Conservation (phyloP, 805 yeast genomes). For the Metschnikowia chrysomelidarum region DNA sequence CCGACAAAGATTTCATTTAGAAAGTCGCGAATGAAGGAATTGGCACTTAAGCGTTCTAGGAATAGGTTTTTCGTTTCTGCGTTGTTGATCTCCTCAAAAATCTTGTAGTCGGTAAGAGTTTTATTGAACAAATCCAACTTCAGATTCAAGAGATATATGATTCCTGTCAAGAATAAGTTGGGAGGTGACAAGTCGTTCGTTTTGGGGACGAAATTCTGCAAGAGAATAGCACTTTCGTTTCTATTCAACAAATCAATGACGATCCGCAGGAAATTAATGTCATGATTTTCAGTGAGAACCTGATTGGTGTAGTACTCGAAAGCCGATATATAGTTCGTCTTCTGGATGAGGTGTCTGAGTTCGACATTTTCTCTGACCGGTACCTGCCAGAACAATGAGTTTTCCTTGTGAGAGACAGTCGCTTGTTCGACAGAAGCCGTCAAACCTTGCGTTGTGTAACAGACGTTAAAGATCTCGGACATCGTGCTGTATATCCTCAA, state of each 20-base stretch:
- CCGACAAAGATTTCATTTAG: slow-evolving; percentile 21
- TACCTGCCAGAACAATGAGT: slow-evolving; percentile 33
- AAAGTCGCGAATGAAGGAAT: slow-evolving; percentile 21
- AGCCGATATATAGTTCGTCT: slow-evolving; percentile 22
- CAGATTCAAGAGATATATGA: slow-evolving; percentile 31
- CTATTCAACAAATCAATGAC: slow-evolving; percentile 17
- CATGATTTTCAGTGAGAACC: slow-evolving; percentile 10
- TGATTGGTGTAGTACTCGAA: slow-evolving; percentile 26
- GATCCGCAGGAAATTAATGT: slow-evolving; percentile 11
- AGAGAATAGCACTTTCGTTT: slow-evolving; percentile 12
- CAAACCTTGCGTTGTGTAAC: slow-evolving; percentile 19
- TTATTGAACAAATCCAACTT: slow-evolving; percentile 24
- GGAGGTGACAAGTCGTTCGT: slow-evolving; percentile 20
- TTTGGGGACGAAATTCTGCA: slow-evolving; percentile 13
- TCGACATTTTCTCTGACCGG: slow-evolving; percentile 21
- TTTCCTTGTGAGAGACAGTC: slow-evolving; percentile 19
- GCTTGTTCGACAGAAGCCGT: slow-evolving; percentile 16
- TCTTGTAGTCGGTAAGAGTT: slow-evolving; percentile 23
- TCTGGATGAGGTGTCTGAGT: slow-evolving; percentile 20
- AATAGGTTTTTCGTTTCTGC: slow-evolving; percentile 14
- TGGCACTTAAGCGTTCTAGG: slow-evolving; percentile 14
- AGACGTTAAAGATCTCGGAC: slow-evolving; percentile 26
- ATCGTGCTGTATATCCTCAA: slow-evolving; percentile 27
- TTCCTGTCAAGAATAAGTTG: slow-evolving; percentile 33
- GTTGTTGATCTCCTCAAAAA: slow-evolving; percentile 18